Conservation (phyloP, 345 rosid species). For the Salix udensis region DNA sequence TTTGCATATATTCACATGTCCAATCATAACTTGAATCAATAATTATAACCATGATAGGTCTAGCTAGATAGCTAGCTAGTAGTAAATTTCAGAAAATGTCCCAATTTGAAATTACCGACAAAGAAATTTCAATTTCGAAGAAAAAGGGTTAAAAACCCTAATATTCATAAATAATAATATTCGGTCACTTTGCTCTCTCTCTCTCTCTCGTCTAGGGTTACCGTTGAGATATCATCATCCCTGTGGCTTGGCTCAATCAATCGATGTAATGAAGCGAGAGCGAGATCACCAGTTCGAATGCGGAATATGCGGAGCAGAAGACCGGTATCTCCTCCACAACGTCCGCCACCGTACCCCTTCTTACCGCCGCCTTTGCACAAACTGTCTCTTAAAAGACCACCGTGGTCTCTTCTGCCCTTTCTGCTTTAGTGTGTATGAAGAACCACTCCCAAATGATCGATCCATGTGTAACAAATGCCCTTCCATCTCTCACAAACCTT, state of each 20-base stretch:
- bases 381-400: constrained; percentile 47
- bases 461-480: constrained; percentile 44
- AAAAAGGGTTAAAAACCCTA: no score
- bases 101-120: no score
- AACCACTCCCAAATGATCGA: constrained; percentile 14
- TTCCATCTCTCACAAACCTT: constrained; percentile 39
- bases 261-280: constrained; percentile 30
- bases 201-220: constrained; percentile 14
- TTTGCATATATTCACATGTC: no score
- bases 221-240: constrained; percentile 8
- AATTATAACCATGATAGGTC: no score
- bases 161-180: no score
- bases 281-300: constrained; percentile 26
- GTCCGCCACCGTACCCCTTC: constrained; percentile 22
- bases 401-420: constrained; percentile 44
- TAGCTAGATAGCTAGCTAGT: no score
- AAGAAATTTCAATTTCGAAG: no score
- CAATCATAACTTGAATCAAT: no score
- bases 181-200: no score
- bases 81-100: no score
- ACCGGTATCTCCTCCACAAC: constrained; percentile 35
- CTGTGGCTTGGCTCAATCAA: background rate
- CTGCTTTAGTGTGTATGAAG: constrained; percentile 35
- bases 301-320: constrained; percentile 31
- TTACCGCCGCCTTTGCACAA: constrained; percentile 44